Evolutionary conservation across 495 filamentous ascomycete species (phyloP).

Genomic region (Penicillium macrosclerotiorum): DNA sequence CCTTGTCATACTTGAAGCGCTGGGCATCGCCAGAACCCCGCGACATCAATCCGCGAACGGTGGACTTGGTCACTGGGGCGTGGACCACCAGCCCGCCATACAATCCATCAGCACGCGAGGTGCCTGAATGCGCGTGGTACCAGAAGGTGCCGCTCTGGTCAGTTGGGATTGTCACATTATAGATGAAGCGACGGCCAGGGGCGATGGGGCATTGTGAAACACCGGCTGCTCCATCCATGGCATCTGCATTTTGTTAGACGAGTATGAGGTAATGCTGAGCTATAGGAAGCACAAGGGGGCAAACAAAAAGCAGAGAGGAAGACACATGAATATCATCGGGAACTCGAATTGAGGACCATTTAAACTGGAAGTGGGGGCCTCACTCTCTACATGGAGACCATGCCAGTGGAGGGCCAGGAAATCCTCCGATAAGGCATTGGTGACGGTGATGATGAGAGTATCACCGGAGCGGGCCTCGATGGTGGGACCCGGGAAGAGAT

Average conservation of each 20-base stretch:
- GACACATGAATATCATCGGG: too few species aligned
- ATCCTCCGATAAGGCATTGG: constrained; percentile 67
- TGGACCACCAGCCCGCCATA: constrained; percentile 71
- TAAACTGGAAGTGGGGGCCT: constrained; percentile 10
- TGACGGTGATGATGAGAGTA: constrained; percentile 64
- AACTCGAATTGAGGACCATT: too few species aligned
- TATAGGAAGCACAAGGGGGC: background rate
- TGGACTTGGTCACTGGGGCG: constrained; percentile 44
- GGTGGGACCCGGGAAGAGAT: constrained; percentile 37
- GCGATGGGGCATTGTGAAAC: constrained; percentile 66
- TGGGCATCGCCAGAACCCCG: background rate
- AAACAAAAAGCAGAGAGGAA: too few species aligned
- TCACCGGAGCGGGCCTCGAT: constrained; percentile 56
- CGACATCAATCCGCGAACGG: constrained; percentile 26
- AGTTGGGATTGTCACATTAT: constrained; percentile 71
- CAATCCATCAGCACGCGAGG: constrained; percentile 71
- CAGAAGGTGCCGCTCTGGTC: constrained; percentile 77
- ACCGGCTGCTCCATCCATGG: constrained; percentile 70
- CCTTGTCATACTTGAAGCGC: constrained; percentile 35
- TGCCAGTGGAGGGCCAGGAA: constrained; percentile 76
- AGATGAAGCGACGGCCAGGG: constrained; percentile 64
- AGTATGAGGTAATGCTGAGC: background rate
- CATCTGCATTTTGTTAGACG: constrained; percentile 28
- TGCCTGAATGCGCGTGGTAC: constrained; percentile 73
- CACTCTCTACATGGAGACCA: constrained; percentile 67